Base-by-base conservation (phyloP, 2,329 filamentous ascomycete genomes). In the Lasiodiplodia citricola region DNA sequence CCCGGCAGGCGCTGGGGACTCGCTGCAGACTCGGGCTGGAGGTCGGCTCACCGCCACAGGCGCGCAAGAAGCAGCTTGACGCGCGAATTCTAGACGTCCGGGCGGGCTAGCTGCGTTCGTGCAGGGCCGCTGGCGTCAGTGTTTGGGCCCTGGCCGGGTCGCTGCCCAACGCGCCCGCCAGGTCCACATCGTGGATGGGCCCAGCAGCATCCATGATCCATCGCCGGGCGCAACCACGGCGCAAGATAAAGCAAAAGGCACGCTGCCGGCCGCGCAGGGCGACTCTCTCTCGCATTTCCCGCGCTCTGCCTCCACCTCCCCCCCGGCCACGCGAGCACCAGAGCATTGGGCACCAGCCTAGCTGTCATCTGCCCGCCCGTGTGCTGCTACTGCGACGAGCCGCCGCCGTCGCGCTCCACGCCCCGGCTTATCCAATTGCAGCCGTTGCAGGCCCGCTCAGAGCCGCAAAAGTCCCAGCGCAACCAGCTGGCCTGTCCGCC, bases 241-340 rank as follows among this genome's bases (percentile, higher is more conserved):
- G 31, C 50, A 66, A 44, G 63, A 66, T 66, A 66, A 66, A 66
- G 63, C 63, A 66, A 66, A 66, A 66, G 50, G 51, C 63, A 47
- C 35, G 44, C 44, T 21, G 35, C 50, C 63, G 51, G 50, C 50
- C 63, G 52, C 63, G 63, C 51, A 64, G 44, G 44, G 37, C 63
- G 23, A 44, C 37, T 35, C 10, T 21, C 14, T 66, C 38, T 56
- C n/a, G 51, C 63, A 66, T 47, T 66, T 56, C 25, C 37, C 51
- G 63, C 63, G 13, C 50, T 31, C 63, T 18, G 51, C n/a, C 21
- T 41, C n/a, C 3, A 31, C 31, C 52, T n/a, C n/a, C 14, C 38
- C 25, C 44, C 11, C 60, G 16, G 41, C 41, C 21, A 23, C 18
- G 31, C 55, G 23, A 51, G 41, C 28, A 18, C 41, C 37, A 11